Base-by-base conservation (phyloP, 768 basidiomycete genomes). In the Mycena amicta region DNA sequence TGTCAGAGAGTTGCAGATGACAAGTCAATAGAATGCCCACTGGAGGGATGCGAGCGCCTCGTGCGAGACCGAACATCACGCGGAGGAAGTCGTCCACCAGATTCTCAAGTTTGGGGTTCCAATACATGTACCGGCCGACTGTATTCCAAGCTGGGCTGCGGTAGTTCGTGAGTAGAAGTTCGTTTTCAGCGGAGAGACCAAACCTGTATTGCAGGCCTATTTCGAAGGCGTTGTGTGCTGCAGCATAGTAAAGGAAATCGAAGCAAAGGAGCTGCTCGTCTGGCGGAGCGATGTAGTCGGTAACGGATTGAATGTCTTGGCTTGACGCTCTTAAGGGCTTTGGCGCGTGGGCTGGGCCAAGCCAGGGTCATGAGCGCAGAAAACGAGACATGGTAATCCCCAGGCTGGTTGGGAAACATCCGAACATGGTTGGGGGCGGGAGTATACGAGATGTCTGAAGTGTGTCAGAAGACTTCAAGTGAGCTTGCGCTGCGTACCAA, bases 71-170 rank as follows among this genome's bases (percentile, higher is more conserved):
- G 52, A 70, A 56, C 4, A 67, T 61, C 11, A 61, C 52, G 28
- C 60, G 55, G 16, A 67, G 56, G 53, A 68, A 66, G 22, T 53
- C 49, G 18, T 58, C 49, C 11, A 70, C 67, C 20, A 74, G 45
- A 2, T 50, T 51, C 25, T 63, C 54, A 3, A 74, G 53, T 22
- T 47, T 50, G 5, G 55, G 40, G 22, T 62, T 66, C 71, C 71
- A 74, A n/a, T 54, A 60, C 53, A 70, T 64, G 56, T 74, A 57
- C 45, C 53, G 53, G 8, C 70, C 71, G 16, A 71, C 67, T 39
- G 65, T 57, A 31, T 62, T 65, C 73, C 73, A 74, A n/a, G 64
- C 70, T 11, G 71, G 71, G 39, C 62, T 65, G 56, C 22, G 27
- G 22, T 15, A 49, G 47, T 5, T 49, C 22, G 25, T 49, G 5